Percentiles rank a stretch among this genome's conserved stretches.
These are phyloP conservation scores for Larix sibirica DNA, from an alignment of 83 land plant species.

Conservation along the genomic window DNA sequence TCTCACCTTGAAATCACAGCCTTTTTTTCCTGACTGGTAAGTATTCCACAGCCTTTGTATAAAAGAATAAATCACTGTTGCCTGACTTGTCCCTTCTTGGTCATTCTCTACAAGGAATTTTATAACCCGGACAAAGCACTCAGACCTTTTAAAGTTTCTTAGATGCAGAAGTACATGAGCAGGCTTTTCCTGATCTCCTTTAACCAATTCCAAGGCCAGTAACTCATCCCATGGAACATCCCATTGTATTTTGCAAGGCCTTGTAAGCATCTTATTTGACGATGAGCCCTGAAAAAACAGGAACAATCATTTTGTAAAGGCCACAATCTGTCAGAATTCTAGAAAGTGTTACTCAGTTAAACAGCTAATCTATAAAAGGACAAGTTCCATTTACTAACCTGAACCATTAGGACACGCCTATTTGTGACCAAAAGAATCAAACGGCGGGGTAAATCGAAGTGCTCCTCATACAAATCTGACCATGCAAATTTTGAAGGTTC, in stretches of 20 bases:
- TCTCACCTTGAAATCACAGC: constrained; percentile 57
- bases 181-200: constrained; percentile 43
- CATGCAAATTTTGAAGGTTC: constrained; percentile 90
- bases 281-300: constrained; percentile 25
- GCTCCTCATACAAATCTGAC: constrained; percentile 95
- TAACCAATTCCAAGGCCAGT: constrained; percentile 78
- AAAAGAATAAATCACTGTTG: constrained; percentile 54
- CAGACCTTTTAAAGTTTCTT: constrained; percentile 49
- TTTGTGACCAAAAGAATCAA: constrained; percentile 56
- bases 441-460: constrained; percentile 58
- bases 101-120: constrained; percentile 51
- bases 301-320: not conserved
- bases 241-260: constrained; percentile 87
- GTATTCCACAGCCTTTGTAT: constrained; percentile 72
- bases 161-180: constrained; percentile 79
- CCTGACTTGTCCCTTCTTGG: constrained; percentile 55
- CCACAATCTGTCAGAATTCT: not conserved
- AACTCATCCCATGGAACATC: constrained; percentile 92
- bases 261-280: constrained; percentile 51
- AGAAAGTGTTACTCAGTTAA: constrained; percentile 22
- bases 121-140: constrained; percentile 68
- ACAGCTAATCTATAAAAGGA: constrained; percentile 78
- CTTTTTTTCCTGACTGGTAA: constrained; percentile 39
- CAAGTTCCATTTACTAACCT: constrained; percentile 92
- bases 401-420: constrained; percentile 71